phyloP scores from a whole-genome alignment of 805 yeast genomes.

The Saccharomyces mikatae region DNA sequence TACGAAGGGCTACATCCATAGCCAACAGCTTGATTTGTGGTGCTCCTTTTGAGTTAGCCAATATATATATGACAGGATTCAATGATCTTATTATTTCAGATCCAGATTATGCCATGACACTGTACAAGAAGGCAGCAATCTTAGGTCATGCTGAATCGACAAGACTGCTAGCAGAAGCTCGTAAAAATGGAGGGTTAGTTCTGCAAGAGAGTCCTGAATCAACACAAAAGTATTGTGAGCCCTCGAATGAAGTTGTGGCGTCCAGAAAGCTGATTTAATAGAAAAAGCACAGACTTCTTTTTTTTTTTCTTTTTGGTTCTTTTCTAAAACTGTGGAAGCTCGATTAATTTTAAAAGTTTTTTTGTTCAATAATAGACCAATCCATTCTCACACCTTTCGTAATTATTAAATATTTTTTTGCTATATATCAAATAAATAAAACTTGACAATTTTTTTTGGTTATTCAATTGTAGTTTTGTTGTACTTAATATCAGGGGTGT shows the following conservation, averaged over 20 bases:
- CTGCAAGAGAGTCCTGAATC: too few relatives aligned
- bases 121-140: constrained; percentile 82
- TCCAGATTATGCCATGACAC: constrained; percentile 70
- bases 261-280: background rate
- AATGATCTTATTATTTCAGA: constrained; percentile 82
- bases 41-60: constrained; percentile 88
- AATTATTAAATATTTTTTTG: background rate
- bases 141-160: constrained; percentile 79
- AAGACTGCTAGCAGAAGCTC: constrained; percentile 68
- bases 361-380: background rate
- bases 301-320: background rate
- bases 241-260: background rate
- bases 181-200: constrained; percentile 53
- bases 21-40: constrained; percentile 73
- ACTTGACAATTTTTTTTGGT: background rate
- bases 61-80: constrained; percentile 79
- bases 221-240: background rate
- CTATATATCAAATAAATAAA: background rate
- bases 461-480: too few relatives aligned
- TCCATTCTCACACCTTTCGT: background rate
- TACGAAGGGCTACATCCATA: constrained; percentile 69
- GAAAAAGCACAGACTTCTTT: background rate
- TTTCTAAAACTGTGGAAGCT: background rate
- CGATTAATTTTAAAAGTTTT: background rate
- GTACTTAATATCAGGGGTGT: too few relatives aligned